Conservation (phyloP, 164 flowering plant genomes). For the Umbellularia californica region DNA sequence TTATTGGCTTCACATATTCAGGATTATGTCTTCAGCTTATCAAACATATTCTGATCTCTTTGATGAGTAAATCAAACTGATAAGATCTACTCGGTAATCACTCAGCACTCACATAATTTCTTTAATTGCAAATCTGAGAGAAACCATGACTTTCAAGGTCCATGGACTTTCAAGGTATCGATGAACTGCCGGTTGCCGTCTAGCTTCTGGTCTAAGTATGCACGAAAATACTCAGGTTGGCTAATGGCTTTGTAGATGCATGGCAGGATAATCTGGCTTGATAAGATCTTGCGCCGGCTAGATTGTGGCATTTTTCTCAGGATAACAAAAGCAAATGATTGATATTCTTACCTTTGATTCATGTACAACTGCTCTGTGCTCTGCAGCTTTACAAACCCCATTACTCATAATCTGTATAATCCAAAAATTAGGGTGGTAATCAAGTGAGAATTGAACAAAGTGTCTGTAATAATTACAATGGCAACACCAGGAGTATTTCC, state of each 20-base stretch:
- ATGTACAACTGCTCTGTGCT: slow-evolving; percentile 16
- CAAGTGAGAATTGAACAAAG: neutral
- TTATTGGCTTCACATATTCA: too few relatives aligned
- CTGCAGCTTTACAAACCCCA: slow-evolving; percentile 6
- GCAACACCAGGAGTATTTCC: too few relatives aligned
- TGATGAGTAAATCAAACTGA: too few relatives aligned
- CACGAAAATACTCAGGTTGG: neutral
- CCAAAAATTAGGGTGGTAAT: neutral
- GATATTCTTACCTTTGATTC: slow-evolving; percentile 9
- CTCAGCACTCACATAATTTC: too few relatives aligned
- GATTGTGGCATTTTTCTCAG: slow-evolving; percentile 3
- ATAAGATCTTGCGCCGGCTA: neutral
- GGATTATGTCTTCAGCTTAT: too few relatives aligned
- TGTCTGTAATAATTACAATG: neutral
- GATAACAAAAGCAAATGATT: slow-evolving; percentile 12
- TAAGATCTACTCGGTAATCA: too few relatives aligned
- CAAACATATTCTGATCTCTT: too few relatives aligned
- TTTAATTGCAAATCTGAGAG: too few relatives aligned
- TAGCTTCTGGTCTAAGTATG: neutral
- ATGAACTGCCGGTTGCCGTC: neutral
- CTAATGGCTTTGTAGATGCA: slow-evolving; percentile 1
- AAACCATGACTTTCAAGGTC: neutral
- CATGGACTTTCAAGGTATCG: slow-evolving; percentile 4
- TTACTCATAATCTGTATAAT: slow-evolving; percentile 13
- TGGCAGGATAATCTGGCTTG: slow-evolving; percentile 6